Conservation (phyloP, 2,329 filamentous ascomycete genomes). For the Aspergillus sojae region DNA sequence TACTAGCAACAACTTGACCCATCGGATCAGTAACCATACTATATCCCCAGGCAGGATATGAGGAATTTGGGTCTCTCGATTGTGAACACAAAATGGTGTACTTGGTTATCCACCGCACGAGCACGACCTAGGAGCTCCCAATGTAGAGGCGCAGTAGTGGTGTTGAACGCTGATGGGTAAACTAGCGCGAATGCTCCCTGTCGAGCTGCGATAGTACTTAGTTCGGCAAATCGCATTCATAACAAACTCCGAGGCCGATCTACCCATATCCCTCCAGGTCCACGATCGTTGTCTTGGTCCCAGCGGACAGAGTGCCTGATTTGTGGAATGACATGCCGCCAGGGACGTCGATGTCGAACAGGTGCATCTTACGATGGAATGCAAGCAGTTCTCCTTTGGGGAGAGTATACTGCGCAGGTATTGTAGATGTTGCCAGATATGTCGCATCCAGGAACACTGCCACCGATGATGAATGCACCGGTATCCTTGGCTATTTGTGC, state of each 20-base stretch:
- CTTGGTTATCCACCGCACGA: slow-evolving; percentile 88
- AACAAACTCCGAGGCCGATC: slow-evolving; percentile 90
- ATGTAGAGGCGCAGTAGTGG: slow-evolving; percentile 88
- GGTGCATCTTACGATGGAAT: slow-evolving; percentile 88
- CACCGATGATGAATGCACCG: slow-evolving; percentile 79
- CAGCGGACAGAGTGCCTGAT: slow-evolving; percentile 82
- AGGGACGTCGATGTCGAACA: slow-evolving; percentile 98
- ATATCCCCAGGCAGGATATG: slow-evolving; percentile 91
- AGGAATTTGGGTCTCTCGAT: slow-evolving; percentile 73
- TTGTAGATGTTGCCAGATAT: slow-evolving; percentile 79
- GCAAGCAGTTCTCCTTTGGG: slow-evolving; percentile 76
- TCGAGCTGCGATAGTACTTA: slow-evolving; percentile 84
- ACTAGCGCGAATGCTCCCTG: slow-evolving; percentile 83
- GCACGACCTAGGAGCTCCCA: slow-evolving; percentile 83
- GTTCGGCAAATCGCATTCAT: slow-evolving; percentile 96
- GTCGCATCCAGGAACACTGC: slow-evolving; percentile 85
- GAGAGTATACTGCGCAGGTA: slow-evolving; percentile 81
- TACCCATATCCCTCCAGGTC: slow-evolving; percentile 86
- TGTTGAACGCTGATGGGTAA: slow-evolving; percentile 97
- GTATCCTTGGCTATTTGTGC: slow-evolving; percentile 77
- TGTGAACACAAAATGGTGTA: slow-evolving; percentile 93
- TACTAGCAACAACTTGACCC: slow-evolving; percentile 78
- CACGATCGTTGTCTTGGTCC: slow-evolving; percentile 81
- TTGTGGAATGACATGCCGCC: slow-evolving; percentile 91
- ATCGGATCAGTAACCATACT: slow-evolving; percentile 86